These are phyloP conservation scores for Cercospora sp. DNA, from an alignment of 2,329 filamentous ascomycete genomes.

Conservation along the genomic window DNA sequence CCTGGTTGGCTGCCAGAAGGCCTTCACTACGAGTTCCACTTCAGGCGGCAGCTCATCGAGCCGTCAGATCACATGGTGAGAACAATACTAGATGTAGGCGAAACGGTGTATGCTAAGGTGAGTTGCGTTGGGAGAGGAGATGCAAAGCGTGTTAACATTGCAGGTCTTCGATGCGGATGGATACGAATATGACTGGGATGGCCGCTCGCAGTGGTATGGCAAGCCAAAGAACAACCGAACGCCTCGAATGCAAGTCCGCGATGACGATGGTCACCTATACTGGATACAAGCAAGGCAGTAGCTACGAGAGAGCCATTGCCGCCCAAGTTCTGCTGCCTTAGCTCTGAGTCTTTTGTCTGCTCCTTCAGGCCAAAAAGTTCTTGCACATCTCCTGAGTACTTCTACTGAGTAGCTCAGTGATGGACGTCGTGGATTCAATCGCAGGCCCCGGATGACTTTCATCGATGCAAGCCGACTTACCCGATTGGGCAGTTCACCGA, in stretches of 20 bases:
- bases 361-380: not conserved
- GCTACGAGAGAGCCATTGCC: not conserved
- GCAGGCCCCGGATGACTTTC: not conserved
- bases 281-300: not conserved
- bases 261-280: not conserved
- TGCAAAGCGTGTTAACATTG: not conserved
- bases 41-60: constrained; percentile 9
- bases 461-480: not conserved
- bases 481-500: not conserved
- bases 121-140: not conserved
- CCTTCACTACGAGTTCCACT: constrained; percentile 11
- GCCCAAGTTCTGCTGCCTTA: not conserved
- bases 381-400: no score
- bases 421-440: no score
- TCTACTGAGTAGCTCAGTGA: no score
- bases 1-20: not conserved
- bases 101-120: constrained; percentile 1
- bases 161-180: constrained; percentile 11
- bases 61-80: constrained; percentile 1
- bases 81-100: constrained; percentile 7
- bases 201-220: constrained; percentile 2
- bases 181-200: constrained; percentile 12
- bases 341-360: not conserved
- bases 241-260: not conserved
- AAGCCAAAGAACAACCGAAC: not conserved